Evolutionary conservation across 1,284 basidiomycete species (phyloP).

Genomic region (Gymnopus androsaceus): DNA sequence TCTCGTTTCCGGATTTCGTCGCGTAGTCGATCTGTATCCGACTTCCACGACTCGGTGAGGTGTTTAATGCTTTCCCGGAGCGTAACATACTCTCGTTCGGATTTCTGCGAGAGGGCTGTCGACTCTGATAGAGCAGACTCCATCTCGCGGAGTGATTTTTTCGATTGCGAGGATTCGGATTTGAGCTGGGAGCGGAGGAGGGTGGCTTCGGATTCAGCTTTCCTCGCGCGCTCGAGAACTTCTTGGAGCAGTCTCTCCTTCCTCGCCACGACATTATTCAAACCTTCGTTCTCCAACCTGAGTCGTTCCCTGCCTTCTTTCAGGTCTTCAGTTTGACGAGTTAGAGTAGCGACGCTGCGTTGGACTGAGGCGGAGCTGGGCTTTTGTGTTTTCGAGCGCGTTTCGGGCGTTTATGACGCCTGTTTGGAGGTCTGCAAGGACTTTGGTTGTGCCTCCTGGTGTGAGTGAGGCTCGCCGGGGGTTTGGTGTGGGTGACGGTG

Average conservation of each 20-base stretch:
- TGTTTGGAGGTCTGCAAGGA: slow-evolving; percentile 79
- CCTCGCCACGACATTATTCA: slow-evolving; percentile 82
- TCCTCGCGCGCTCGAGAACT: slow-evolving; percentile 82
- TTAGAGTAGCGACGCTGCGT: slow-evolving; percentile 75
- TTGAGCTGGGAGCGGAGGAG: slow-evolving; percentile 71
- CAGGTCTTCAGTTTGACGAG: slow-evolving; percentile 81
- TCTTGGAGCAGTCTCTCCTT: slow-evolving; percentile 86
- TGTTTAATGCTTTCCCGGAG: slow-evolving; percentile 72
- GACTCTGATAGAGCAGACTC: slow-evolving; percentile 69
- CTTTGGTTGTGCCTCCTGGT: slow-evolving; percentile 79
- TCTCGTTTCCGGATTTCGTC: slow-evolving; percentile 74
- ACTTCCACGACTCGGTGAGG: slow-evolving; percentile 68
- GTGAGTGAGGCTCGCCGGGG: slow-evolving; percentile 57
- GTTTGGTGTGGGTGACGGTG: too few relatives aligned
- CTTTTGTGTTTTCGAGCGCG: slow-evolving; percentile 81
- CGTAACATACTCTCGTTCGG: slow-evolving; percentile 76
- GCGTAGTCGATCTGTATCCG: slow-evolving; percentile 62
- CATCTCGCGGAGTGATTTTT: slow-evolving; percentile 78
- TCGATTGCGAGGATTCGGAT: slow-evolving; percentile 66
- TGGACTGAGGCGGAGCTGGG: slow-evolving; percentile 77
- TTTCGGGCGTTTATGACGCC: slow-evolving; percentile 79
- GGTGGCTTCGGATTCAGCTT: slow-evolving; percentile 74
- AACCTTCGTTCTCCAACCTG: slow-evolving; percentile 79
- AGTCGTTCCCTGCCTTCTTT: slow-evolving; percentile 82
- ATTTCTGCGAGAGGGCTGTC: slow-evolving; percentile 73